Base-by-base conservation (phyloP, 2,329 filamentous ascomycete species). In the Sclerotinia spermophila region DNA sequence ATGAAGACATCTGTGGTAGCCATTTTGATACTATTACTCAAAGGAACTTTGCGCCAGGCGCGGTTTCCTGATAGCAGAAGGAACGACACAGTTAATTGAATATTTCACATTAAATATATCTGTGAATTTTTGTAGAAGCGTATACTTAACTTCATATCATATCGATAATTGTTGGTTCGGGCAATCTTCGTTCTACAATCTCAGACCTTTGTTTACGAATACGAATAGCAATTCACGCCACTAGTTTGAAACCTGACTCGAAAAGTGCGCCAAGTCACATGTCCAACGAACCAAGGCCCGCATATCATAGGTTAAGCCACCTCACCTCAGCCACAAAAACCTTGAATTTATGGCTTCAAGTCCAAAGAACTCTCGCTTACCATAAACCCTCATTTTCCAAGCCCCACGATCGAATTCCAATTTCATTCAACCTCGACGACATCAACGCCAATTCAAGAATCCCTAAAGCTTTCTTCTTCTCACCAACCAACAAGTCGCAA, bases 401-500 rank as follows among this genome's bases (percentile, higher is more conserved):
- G 68, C 70, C 71, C 71, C 74, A 69, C 68, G 62, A 53, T 53
- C 48, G n/a, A 66, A 71, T 76, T 76, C 76, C 75, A 77, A 71
- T 65, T 70, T 66, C 76, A 73, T 65, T 61, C 76, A 73, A 74
- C 76, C 73, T 66, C 73, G 72, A 73, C 71, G 73, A 73, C 76
- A 77, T 72, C 75, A 69, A 58, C 72, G 48, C 71, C 61, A 72
- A 51, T 68, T 45, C 5, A 65, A 45, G 48, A 65, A 42, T 56
- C 45, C 48, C 30, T 66, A 66, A 71, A 68, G n/a, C 45, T 70
- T 69, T 71, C 68, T 73, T 70, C 68, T 59, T 59, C 45, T 48
- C 61, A 48, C 53, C 77, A 77, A 71, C 77, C 76, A 75, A 75
- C 80, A 76, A 80, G 80, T 79, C 81, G 81, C 79, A 82, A 94